phyloP scores from a whole-genome alignment of 805 yeast species.

The Priceomyces fermenticarens region DNA sequence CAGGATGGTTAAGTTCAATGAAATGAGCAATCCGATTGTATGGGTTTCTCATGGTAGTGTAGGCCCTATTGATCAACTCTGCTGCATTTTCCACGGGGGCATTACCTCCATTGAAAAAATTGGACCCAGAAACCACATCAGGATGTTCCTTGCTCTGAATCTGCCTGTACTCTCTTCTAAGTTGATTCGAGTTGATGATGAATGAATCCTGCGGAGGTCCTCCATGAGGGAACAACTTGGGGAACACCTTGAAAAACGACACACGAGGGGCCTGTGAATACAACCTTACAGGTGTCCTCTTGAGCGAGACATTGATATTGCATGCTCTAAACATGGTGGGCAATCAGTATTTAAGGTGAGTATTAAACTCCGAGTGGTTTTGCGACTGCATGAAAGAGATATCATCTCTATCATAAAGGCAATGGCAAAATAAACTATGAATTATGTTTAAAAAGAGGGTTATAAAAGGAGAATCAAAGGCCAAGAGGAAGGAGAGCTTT shows the following conservation, averaged over 20 bases:
- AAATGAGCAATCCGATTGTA: slow-evolving; percentile 50
- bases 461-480: slow-evolving; percentile 11
- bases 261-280: slow-evolving; percentile 1
- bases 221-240: slow-evolving; percentile 65
- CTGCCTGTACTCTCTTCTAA: slow-evolving; percentile 71
- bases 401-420: background rate
- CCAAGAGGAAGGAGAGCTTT: slow-evolving; percentile 4
- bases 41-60: slow-evolving; percentile 67
- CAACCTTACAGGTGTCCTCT: background rate
- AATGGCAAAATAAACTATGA: background rate
- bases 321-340: background rate
- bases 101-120: slow-evolving; percentile 14
- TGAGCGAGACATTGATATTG: background rate
- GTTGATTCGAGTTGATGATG: slow-evolving; percentile 47
- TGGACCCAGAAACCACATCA: slow-evolving; percentile 47
- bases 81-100: slow-evolving; percentile 38
- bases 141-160: slow-evolving; percentile 82
- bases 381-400: background rate
- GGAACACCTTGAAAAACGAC: slow-evolving; percentile 64
- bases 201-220: slow-evolving; percentile 65
- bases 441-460: slow-evolving; percentile 25
- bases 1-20: slow-evolving; percentile 34
- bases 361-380: no score
- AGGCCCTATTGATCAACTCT: slow-evolving; percentile 67
- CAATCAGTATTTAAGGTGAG: no score